Evolutionary conservation across 169 alveolate genomes (phyloP), one percentile per base, ranked within the genome.

Genomic region (Plasmodium billcollinsi): DNA sequence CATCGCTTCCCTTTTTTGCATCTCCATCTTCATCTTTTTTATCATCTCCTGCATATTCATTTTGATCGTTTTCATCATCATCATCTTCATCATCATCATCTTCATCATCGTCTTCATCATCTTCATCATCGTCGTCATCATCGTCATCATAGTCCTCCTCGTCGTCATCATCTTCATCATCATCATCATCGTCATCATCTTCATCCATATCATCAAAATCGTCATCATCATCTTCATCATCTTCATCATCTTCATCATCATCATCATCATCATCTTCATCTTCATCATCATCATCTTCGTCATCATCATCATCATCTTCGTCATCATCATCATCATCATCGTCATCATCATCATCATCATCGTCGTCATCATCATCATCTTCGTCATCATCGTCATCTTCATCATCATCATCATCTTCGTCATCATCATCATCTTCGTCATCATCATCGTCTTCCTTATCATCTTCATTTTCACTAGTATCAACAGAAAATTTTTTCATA

Each of bases 381-480:
- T 83, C 91, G 6, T 83, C 91, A 5, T 83, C 91, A 33, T 83
- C 91, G 2, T 83, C 91, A 8, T 83, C 91, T 20, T 83, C 91
- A 14, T 83, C 83, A 3, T 83, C 91, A 0, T 83, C 91, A 0
- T 80, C 91, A 56, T 83, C 91, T 1, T 69, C 91, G 11, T 83
- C 83, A 1, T 83, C 91, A 9, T 83, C 91, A 1, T 83, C 85
- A 11, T 67, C 85, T 1, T 66, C 73, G 33, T 83, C 83, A 14
- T 83, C 73, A 0, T 69, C 90, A 5, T 80, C 80, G 4, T 58
- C 71, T 12, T 49, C 78, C 45, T 78, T 21, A 0, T 78, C 75
- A 26, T 66, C 80, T 15, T 66, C 91, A 14, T 83, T 83, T 69
- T 83, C 91, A 58, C 83, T 83, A 5, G 85, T 70, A 50, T 83